Percentiles rank a stretch among this genome's conserved stretches.
phyloP scores from a whole-genome alignment of 2,329 filamentous ascomycete genomes.

The Xylariaceae sp. region DNA sequence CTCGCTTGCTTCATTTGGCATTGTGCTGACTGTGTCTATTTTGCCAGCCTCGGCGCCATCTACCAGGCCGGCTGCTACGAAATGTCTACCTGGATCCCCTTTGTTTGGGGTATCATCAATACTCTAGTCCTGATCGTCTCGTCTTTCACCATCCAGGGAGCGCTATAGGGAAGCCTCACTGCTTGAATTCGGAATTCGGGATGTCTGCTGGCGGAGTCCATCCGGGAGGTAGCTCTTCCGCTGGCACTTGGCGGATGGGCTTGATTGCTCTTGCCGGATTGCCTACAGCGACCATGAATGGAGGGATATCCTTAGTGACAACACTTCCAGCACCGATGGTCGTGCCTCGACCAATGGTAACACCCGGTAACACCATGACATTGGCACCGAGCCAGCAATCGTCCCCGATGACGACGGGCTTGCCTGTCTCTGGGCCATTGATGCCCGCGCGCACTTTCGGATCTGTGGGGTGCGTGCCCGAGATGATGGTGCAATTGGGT shows the following conservation, averaged over 20 bases:
- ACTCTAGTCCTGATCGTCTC: conserved; percentile 79
- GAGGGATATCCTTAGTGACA: conserved; percentile 73
- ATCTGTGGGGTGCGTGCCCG: conserved; percentile 74
- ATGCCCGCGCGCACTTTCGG: conserved; percentile 71
- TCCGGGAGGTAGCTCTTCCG: conserved; percentile 21
- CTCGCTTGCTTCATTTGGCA: neutral
- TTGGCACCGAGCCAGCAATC: conserved; percentile 80
- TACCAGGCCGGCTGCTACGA: conserved; percentile 80
- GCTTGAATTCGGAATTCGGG: conserved; percentile 14
- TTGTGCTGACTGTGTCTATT: conserved; percentile 10
- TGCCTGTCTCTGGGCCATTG: conserved; percentile 71
- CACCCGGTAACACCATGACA: conserved; percentile 68
- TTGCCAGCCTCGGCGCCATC: conserved; percentile 67
- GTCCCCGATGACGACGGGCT: conserved; percentile 71
- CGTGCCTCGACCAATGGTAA: conserved; percentile 72
- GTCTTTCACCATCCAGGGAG: conserved; percentile 90
- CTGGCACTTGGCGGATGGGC: conserved; percentile 17
- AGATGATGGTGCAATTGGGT: conserved; percentile 74
- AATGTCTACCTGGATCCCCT: conserved; percentile 94
- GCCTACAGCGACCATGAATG: conserved; percentile 61
- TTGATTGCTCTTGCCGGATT: conserved; percentile 63
- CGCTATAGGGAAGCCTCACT: conserved; percentile 54
- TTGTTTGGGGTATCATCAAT: conserved; percentile 84
- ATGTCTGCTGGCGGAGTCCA: conserved; percentile 20
- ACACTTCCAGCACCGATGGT: conserved; percentile 80